Conservation (phyloP, 306 rosid genomes). For the Senna siamea region DNA sequence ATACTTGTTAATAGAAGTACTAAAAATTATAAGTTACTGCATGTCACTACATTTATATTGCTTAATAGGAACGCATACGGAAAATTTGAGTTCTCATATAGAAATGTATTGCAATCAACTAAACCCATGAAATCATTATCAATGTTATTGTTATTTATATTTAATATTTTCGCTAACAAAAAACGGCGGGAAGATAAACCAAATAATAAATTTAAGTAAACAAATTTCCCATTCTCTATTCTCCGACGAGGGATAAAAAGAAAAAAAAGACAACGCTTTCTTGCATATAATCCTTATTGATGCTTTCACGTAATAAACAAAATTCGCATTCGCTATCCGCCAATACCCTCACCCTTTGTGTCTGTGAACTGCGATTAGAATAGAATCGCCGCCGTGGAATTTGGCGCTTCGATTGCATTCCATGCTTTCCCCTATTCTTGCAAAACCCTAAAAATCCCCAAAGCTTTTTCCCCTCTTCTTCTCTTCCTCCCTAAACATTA, state of each 20-base stretch:
- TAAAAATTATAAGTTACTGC: too few species aligned
- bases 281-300: neutral
- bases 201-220: too few species aligned
- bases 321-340: constrained; percentile 22
- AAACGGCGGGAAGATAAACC: neutral
- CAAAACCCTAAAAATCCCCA: constrained; percentile 44
- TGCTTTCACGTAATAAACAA: neutral
- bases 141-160: too few species aligned
- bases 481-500: neutral
- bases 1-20: too few species aligned
- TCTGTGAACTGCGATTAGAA: constrained; percentile 13
- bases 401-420: constrained; percentile 36
- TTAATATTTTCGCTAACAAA: neutral
- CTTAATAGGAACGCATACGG: too few species aligned
- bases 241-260: too few species aligned
- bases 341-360: neutral
- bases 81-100: too few species aligned
- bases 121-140: too few species aligned
- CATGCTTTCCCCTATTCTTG: neutral
- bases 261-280: too few species aligned
- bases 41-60: too few species aligned
- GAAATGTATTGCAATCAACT: too few species aligned
- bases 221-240: too few species aligned
- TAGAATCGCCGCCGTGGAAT: constrained; percentile 28
- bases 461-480: neutral